A percentile compares a stretch with the other conserved stretches of the same genome.
These are phyloP conservation scores for Cyclotella sp. DNA, from an alignment of 108 stramenopile genomes.

Conservation along the genomic window DNA sequence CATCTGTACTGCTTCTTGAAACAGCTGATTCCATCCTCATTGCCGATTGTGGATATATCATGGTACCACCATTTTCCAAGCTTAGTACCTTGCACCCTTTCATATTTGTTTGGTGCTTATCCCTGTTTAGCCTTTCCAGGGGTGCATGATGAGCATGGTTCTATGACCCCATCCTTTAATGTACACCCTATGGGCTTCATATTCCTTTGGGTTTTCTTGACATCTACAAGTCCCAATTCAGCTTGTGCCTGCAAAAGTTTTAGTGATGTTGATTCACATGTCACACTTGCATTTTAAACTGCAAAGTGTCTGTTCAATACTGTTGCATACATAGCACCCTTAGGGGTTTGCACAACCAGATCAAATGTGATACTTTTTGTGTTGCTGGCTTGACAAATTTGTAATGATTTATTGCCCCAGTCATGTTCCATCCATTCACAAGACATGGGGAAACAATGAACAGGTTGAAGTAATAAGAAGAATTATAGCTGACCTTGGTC, in stretches of 20 bases:
- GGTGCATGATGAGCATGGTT: neutral
- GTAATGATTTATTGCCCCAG: too few relatives aligned
- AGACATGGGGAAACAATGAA: too few relatives aligned
- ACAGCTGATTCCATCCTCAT: too few relatives aligned
- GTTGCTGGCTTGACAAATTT: neutral
- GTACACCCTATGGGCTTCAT: neutral
- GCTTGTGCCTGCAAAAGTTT: neutral
- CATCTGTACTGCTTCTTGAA: too few relatives aligned
- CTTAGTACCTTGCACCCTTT: neutral
- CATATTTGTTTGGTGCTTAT: neutral
- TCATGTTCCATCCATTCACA: too few relatives aligned
- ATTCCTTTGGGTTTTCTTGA: neutral
- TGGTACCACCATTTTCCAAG: neutral
- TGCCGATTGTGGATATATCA: too few relatives aligned
- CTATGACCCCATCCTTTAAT: neutral
- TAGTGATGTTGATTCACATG: neutral
- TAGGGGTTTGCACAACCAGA: neutral
- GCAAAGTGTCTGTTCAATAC: neutral
- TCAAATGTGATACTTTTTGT: neutral
- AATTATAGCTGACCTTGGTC: neutral
- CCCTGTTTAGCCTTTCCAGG: too few relatives aligned
- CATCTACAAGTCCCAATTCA: neutral
- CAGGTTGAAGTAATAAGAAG: too few relatives aligned
- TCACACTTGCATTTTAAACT: neutral
- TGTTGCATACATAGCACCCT: neutral